Evolutionary conservation across 1,284 basidiomycete species (phyloP), one percentile per base, ranked within the genome.

Genomic region (Boletellus deceptivus): DNA sequence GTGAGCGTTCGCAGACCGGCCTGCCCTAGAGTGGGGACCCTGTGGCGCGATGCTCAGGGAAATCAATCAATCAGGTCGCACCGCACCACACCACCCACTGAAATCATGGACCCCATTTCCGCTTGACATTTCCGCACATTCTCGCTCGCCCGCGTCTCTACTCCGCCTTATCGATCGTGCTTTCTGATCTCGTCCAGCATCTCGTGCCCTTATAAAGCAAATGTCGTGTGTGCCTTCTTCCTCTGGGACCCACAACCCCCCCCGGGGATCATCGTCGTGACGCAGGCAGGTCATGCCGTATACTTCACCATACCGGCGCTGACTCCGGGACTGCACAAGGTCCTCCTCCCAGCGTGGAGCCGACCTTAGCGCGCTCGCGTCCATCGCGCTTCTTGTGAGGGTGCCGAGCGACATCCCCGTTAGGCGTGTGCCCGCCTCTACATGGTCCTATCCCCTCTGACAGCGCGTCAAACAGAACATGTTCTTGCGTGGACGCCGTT

Each of bases 341-440:
- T 64, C 54, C 66, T 59, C 79, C 82, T 84, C 66, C 73, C 76
- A 80, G 71, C 78, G 75, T 77, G 72, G 65, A 80, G 79, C 77
- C 82, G 77, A 79, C 77, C 82, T 81, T 77, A 80, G 80, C 70
- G 69, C 77, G 76, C 72, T 77, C 74, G 82, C 77, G 67, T 81
- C 73, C 82, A 83, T 84, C 82, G 80, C 82, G 82, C 79, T 84
- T 84, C 82, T 84, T 84, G 81, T 79, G 74, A 72, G 77, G 79
- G 68, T 79, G 78, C 67, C 66, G 71, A 80, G 64, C 67, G 70
- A 70, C 73, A 71, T 84, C 82, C 41, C 68, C 70, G 69, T 67
- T 63, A 75, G 80, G 81, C 74, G 60, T 55, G 54, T 54, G 49
- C 56, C 49, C 43, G 40, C 48, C 49, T 47, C 43, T 7, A 8